Conservation (phyloP, 2,329 filamentous ascomycete genomes). For the Cladosporium sp. region DNA sequence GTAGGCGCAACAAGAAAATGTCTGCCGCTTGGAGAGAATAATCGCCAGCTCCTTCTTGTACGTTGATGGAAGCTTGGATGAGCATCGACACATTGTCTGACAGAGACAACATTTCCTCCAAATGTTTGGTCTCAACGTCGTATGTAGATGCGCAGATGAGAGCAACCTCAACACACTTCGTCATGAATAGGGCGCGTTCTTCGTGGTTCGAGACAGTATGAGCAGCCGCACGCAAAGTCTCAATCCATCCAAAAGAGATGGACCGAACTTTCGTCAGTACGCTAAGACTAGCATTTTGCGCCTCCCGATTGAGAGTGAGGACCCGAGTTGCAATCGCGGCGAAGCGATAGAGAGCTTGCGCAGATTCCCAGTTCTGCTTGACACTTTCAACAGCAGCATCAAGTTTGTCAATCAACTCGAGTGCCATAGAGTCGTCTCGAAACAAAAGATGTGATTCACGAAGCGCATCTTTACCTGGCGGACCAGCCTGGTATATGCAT, state of each 20-base stretch:
- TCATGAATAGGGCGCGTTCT: conserved; percentile 21
- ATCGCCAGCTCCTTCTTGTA: conserved; percentile 22
- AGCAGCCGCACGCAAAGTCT: conserved; percentile 44
- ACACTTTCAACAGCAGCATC: conserved; percentile 16
- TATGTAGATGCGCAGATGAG: conserved; percentile 54
- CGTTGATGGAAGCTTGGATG: conserved; percentile 19
- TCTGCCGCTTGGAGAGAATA: too few relatives aligned
- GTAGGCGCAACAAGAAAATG: conserved; percentile 11
- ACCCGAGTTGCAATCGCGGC: conserved; percentile 21
- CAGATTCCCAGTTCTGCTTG: conserved; percentile 28
- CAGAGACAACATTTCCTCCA: conserved; percentile 17
- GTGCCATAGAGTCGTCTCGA: conserved; percentile 31
- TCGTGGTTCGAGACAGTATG: conserved; percentile 36
- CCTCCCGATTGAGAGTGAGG: conserved; percentile 17
- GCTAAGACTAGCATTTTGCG: conserved; percentile 5
- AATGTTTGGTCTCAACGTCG: conserved; percentile 22
- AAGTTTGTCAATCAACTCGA: conserved; percentile 10
- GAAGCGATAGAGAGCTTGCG: conserved; percentile 21
- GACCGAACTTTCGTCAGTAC: conserved; percentile 40
- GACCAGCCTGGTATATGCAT: conserved; percentile 55
- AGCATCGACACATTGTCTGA: conserved; percentile 17
- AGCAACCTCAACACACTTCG: conserved; percentile 49
- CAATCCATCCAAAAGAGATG: conserved; percentile 50
- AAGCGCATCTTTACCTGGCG: conserved; percentile 34
- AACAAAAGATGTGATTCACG: conserved; percentile 51